Evolutionary conservation across 2,329 filamentous ascomycete species (phyloP).

Genomic region (Clonostachys chloroleuca): DNA sequence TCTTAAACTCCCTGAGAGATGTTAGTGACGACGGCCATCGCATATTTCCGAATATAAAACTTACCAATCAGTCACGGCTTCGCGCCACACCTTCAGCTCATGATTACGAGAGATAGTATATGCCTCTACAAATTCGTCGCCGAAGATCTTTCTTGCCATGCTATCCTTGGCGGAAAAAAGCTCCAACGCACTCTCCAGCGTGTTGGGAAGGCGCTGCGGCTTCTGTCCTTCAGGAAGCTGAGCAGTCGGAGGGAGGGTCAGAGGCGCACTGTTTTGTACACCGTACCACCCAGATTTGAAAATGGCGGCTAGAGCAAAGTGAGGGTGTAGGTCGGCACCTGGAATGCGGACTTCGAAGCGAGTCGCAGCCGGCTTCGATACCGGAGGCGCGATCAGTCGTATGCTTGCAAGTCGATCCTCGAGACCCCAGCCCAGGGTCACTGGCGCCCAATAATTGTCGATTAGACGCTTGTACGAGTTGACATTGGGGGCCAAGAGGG

Average conservation of each 20-base stretch:
- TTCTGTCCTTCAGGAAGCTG: conserved; percentile 42
- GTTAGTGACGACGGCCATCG: neutral
- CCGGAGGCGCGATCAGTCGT: conserved; percentile 65
- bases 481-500: conserved; percentile 66
- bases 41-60: conserved; percentile 26
- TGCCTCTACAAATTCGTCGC: conserved; percentile 70
- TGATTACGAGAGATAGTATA: conserved; percentile 70
- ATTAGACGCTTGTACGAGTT: conserved; percentile 76
- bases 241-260: conserved; percentile 63
- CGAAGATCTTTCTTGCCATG: conserved; percentile 68
- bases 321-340: conserved; percentile 68
- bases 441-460: conserved; percentile 77
- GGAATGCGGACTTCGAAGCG: conserved; percentile 69
- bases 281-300: conserved; percentile 66
- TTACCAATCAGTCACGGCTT: conserved; percentile 75
- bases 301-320: conserved; percentile 64
- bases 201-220: conserved; percentile 62
- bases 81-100: conserved; percentile 68
- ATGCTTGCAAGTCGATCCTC: conserved; percentile 71
- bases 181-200: conserved; percentile 61
- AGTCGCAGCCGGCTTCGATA: conserved; percentile 62
- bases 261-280: conserved; percentile 66
- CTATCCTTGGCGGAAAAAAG: conserved; percentile 60
- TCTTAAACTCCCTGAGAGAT: conserved; percentile 62
- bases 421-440: conserved; percentile 71